Base-by-base conservation (phyloP, 352 stramenopile genomes). In the Globisporangium emineosum region DNA sequence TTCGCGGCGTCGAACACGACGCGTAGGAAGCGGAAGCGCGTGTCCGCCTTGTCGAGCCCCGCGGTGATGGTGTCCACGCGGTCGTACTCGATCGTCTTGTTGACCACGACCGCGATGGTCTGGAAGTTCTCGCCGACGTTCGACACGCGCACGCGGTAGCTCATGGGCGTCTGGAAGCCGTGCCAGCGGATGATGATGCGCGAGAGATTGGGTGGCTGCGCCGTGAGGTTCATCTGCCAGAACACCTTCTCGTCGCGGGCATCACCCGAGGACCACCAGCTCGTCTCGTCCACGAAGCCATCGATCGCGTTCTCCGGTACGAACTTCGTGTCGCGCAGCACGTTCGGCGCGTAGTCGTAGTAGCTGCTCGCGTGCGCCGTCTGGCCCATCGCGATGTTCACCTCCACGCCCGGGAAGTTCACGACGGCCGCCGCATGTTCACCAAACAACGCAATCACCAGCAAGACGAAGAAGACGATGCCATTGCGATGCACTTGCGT, bases 201-300 rank as follows among this genome's bases (percentile, higher is more conserved):
- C 40, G 71, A 70, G n/a, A 90, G 64, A 1, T 66, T 66, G 4
- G 81, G 70, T 51, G 71, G 72, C 37, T 78, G 56, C 0, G 67
- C 53, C 19, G 80, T 88, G 65, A 94, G 72, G 62, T 93, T 91
- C 19, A 91, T 68, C 69, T 93, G 85, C 78, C 83, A 93, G 65
- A 85, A 93, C 2, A 88, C 70, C 10, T 67, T 59, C 42, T 86
- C 70, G 30, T 43, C 69, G 2, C 33, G 7, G 47, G 79, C 67
- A 49, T 85, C 73, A 37, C 81, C 85, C 5, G 76, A 76, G 3
- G 83, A 89, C 85, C 85, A 94, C 85, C 85, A 94, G 57, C 85
- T 93, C 59, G 76, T 90, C 60, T 87, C 70, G 57, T 78, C 73
- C 5, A 81, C 58, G 49, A 92, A 86, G 25, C 85, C 85, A 61